These are phyloP conservation scores for Lentinus tigrinus DNA, from an alignment of 768 basidiomycete species.

Conservation along the genomic window DNA sequence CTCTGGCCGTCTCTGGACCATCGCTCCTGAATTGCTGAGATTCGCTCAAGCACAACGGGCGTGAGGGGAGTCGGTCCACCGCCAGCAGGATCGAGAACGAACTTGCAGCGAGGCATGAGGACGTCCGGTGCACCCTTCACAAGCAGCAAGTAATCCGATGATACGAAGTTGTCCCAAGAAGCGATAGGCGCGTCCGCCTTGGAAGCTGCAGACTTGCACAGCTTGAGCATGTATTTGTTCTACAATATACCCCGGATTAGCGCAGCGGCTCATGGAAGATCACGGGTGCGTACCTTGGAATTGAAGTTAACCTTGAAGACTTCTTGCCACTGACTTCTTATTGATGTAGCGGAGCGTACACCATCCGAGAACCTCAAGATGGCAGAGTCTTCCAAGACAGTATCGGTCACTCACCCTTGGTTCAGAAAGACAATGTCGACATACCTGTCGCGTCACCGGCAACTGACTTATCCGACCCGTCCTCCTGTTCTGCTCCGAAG, in stretches of 20 bases:
- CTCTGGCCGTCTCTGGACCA: conserved; percentile 54
- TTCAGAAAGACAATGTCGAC: neutral
- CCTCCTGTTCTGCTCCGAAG: conserved; percentile 29
- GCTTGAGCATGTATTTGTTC: conserved; percentile 56
- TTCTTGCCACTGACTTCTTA: conserved; percentile 17
- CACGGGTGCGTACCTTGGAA: conserved; percentile 34
- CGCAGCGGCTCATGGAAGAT: neutral
- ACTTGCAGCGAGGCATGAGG: conserved; percentile 40
- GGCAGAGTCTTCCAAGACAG: conserved; percentile 42
- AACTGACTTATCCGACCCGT: conserved; percentile 24
- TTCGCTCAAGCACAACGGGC: conserved; percentile 25
- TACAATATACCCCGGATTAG: conserved; percentile 21
- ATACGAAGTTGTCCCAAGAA: conserved; percentile 27
- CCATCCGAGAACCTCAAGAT: conserved; percentile 47
- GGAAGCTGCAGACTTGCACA: conserved; percentile 26
- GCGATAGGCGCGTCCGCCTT: conserved; percentile 25
- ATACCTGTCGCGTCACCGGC: conserved; percentile 56
- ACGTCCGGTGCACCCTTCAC: conserved; percentile 57
- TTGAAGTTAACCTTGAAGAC: conserved; percentile 29
- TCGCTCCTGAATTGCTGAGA: conserved; percentile 39
- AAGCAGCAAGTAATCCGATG: conserved; percentile 32
- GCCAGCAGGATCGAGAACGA: conserved; percentile 38
- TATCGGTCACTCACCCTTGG: neutral
- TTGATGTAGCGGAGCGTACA: conserved; percentile 1
- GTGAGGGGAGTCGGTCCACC: conserved; percentile 32